Base-by-base conservation (phyloP, 2,329 filamentous ascomycete species). In the Thielaviopsis ethacetica region DNA sequence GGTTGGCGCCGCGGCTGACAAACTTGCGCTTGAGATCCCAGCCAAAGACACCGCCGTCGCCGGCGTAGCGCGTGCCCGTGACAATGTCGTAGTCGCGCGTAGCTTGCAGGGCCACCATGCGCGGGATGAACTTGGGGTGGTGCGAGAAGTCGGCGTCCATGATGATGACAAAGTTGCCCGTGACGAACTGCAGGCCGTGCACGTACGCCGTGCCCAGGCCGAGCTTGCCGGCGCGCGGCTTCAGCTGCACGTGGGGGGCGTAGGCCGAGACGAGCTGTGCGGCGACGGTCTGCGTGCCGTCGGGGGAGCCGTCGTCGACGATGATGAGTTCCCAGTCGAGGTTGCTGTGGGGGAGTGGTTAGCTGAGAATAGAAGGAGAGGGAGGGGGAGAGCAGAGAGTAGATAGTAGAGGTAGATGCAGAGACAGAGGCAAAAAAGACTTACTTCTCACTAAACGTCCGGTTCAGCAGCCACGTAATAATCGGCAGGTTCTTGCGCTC, bases 101-200 rank as follows among this genome's bases (percentile, higher is more conserved):
- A 71, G 82, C 80, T 73, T 97, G 93, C 65, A 84, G 80, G 61
- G 79, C 80, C 67, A 98, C 88, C 89, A 98, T 97, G 69, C 85
- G 78, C 58, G 91, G 84, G 73, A 98, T 95, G 81, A 97, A 98
- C 75, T 97, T 98, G 69, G 93, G 93, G 78, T 98, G 93, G 76
- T 98, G 93, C 66, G 83, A 89, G 80, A 98, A 98, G 75, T 98
- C 93, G 73, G 94, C 93, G 76, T 98, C 93, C 93, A 98, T 98
- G 80, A 98, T 98, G 77, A 98, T 88, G 70, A 98, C 88, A 69
- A 84, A 97, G 80, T 94, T 96, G 67, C 93, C 93, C 22, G 84
- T 90, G 24, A 80, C 86, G 70, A 87, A 97, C 71, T 95, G 82
- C 62, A 98, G 79, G 57, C 91, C 91, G 73, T 96, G 91, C 47